Percentiles rank a stretch among this genome's conserved stretches.
phyloP scores from a whole-genome alignment of 805 yeast genomes.

The Debaryomyces maramus region DNA sequence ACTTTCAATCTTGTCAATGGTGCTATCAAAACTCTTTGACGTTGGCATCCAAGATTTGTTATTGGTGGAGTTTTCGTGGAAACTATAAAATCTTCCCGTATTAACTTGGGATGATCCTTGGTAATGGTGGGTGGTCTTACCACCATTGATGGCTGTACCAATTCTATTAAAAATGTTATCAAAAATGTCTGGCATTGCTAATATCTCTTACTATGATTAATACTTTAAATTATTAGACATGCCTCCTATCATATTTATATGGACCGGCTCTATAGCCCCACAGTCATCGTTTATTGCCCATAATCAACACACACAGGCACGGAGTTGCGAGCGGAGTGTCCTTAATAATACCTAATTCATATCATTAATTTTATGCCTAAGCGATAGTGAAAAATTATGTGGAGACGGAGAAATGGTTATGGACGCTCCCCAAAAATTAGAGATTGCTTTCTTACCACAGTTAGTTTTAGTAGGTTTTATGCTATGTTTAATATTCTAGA shows the following conservation, averaged over 20 bases:
- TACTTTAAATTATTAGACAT: background rate
- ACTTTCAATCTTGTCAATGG: slow-evolving; percentile 5
- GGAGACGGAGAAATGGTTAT: background rate
- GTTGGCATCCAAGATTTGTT: slow-evolving; percentile 41
- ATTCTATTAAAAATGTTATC: slow-evolving; percentile 38
- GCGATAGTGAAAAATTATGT: background rate
- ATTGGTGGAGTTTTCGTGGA: slow-evolving; percentile 35
- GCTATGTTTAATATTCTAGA: no score
- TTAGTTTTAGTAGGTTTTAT: background rate
- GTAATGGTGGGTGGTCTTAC: slow-evolving; percentile 33
- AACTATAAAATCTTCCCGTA: slow-evolving; percentile 37
- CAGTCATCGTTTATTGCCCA: background rate
- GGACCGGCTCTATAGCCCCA: background rate
- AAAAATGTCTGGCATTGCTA: slow-evolving; percentile 29
- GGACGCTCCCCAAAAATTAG: background rate
- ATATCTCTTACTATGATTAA: background rate
- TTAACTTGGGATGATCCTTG: slow-evolving; percentile 35
- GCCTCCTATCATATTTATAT: no score
- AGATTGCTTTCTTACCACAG: background rate
- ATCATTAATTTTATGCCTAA: background rate
- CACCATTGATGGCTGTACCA: slow-evolving; percentile 32
- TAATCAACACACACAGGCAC: background rate
- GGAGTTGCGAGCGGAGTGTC: slow-evolving; percentile 1
- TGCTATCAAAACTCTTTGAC: slow-evolving; percentile 6
- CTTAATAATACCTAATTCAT: background rate